Evolutionary conservation across 768 basidiomycete genomes (phyloP), one percentile per base, ranked within the genome.

Genomic region (Trametes villosa): DNA sequence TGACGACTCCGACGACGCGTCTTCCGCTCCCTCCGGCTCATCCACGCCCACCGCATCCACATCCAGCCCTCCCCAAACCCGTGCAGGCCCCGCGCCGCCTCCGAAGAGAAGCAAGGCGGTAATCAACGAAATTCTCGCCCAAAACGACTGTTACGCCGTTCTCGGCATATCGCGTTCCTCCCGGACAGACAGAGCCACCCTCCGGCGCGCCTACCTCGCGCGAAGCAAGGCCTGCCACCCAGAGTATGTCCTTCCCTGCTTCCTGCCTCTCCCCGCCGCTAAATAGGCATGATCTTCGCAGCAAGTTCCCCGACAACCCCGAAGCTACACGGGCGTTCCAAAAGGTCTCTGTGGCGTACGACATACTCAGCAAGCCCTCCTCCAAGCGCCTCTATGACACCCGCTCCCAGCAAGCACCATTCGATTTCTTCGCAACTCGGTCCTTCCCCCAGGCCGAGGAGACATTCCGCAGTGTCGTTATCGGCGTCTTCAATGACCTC

Each of bases 311-410:
- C 2, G 72, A 83, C 64, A 86, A 88, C 68, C 85, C 88, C 5
- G 82, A 87, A 46, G 89, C 93, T 18, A 95, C 93, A 0, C 78
- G 83, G 20, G 93, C 93, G 0, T 95, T 95, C 71, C 93, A 95
- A 70, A 90, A 89, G 66, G 88, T 95, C 4, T 88, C 90, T 6
- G 84, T 92, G 17, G 92, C 93, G 1, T 94, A 94, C 66, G 83
- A 89, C 64, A 84, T 91, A 9, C 85, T 94, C 58, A 88, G 87
- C 67, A 86, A 87, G 53, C 89, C 93, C 0, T 77, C 84, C 15
- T 83, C 86, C 6, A 83, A 85, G 64, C 82, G 85, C 15, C 64
- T 82, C 33, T 95, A 95, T 70, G 93, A 94, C 69, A 62, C 76
- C 75, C 49, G 82, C 80, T 36, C 80, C 80, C 24, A 74, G 77